Evolutionary conservation across 2,329 filamentous ascomycete genomes (phyloP).

Genomic region (Cladosporium sp.): DNA sequence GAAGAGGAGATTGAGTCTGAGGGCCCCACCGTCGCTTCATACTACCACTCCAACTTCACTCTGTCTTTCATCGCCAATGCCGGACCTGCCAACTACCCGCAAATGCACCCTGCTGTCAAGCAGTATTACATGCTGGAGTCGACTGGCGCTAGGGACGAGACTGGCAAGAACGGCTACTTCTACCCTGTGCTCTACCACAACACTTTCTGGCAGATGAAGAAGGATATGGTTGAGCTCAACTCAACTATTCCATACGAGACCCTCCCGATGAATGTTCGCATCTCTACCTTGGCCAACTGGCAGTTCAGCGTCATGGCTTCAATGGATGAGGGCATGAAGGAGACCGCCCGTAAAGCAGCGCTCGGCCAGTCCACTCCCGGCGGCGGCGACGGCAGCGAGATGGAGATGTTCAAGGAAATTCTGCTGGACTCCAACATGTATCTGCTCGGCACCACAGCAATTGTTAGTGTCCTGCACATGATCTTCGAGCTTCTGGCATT

Average conservation of each 20-base stretch:
- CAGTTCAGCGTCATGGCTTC: constrained; percentile 82
- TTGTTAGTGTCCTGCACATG: constrained; percentile 87
- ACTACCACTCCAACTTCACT: constrained; percentile 94
- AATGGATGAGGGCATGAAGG: constrained; percentile 82
- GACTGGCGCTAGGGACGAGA: constrained; percentile 74
- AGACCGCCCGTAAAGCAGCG: constrained; percentile 73
- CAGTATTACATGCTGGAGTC: constrained; percentile 76
- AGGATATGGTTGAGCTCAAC: constrained; percentile 88
- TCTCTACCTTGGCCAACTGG: constrained; percentile 79
- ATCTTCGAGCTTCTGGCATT: constrained; percentile 94
- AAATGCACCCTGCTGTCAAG: constrained; percentile 67
- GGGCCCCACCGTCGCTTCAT: constrained; percentile 71
- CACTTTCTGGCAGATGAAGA: constrained; percentile 93
- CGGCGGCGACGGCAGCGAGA: constrained; percentile 84
- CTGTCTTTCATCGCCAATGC: constrained; percentile 80
- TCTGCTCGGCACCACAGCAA: constrained; percentile 74
- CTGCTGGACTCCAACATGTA: constrained; percentile 91
- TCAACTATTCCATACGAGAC: constrained; percentile 84
- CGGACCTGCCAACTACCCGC: constrained; percentile 63
- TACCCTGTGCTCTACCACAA: constrained; percentile 87
- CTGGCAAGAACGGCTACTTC: constrained; percentile 90
- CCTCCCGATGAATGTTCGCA: constrained; percentile 75
- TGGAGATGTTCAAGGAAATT: constrained; percentile 96
- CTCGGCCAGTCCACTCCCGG: constrained; percentile 66
- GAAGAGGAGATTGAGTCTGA: constrained; percentile 48